Conservation (phyloP, 495 filamentous ascomycete species). For the Aspergillus indologenus region DNA sequence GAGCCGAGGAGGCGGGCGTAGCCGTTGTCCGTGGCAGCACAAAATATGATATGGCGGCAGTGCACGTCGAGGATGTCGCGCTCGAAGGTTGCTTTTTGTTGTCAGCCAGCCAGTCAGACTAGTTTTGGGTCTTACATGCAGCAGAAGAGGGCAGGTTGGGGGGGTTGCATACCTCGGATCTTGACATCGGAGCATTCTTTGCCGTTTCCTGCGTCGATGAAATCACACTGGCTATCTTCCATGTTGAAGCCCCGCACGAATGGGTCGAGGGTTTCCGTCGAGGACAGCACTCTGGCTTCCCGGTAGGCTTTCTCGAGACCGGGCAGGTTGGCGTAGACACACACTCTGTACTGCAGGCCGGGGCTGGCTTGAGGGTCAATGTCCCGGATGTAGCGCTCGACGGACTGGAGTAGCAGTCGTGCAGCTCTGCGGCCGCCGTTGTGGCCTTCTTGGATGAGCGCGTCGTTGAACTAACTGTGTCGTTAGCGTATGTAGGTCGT, state of each 20-base stretch:
- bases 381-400: conserved; percentile 9
- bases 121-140: neutral
- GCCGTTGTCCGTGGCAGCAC: conserved; percentile 30
- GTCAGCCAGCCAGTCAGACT: no score
- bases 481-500: neutral
- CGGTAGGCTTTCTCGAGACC: conserved; percentile 28
- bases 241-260: conserved; percentile 36
- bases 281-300: conserved; percentile 13
- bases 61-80: conserved; percentile 24
- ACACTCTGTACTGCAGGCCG: conserved; percentile 22
- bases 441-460: conserved; percentile 20
- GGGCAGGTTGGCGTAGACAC: conserved; percentile 30
- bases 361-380: conserved; percentile 12
- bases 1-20: conserved; percentile 29
- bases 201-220: conserved; percentile 31
- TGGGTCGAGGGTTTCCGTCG: conserved; percentile 10
- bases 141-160: neutral
- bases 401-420: conserved; percentile 14
- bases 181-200: conserved; percentile 38
- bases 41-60: conserved; percentile 28
- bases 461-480: conserved; percentile 25
- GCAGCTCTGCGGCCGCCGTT: conserved; percentile 26
- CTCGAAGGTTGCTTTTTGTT: conserved; percentile 24
- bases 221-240: conserved; percentile 27
- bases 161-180: conserved; percentile 20